Conservation (phyloP, 495 filamentous ascomycete genomes). For the Tuber borchii region DNA sequence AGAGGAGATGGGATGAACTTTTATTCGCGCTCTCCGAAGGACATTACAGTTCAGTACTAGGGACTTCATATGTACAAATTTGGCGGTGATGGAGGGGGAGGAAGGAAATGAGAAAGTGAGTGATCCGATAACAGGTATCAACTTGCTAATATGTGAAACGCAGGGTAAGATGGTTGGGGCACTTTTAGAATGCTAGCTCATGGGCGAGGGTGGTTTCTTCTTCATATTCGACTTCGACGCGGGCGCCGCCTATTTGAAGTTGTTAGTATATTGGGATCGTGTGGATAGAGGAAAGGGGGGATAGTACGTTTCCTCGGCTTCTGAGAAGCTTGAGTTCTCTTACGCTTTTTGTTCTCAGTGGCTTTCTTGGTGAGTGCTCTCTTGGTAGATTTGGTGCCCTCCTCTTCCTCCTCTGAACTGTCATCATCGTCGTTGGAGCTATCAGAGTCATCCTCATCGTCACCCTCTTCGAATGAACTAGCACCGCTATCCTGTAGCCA, state of each 20-base stretch:
- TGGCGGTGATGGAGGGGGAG: not conserved
- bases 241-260: conserved; percentile 37
- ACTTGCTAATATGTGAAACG: not conserved
- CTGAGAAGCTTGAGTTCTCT: conserved; percentile 44
- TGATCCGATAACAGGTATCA: not conserved
- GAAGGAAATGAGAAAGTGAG: not conserved
- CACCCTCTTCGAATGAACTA: conserved; percentile 47
- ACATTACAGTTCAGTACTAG: not conserved
- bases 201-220: conserved; percentile 42
- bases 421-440: conserved; percentile 44
- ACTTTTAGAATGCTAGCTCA: conserved; percentile 32
- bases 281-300: not conserved
- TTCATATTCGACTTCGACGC: conserved; percentile 52
- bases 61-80: not conserved
- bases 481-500: conserved; percentile 63
- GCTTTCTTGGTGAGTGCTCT: conserved; percentile 44
- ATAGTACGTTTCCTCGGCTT: conserved; percentile 45
- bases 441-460: conserved; percentile 34
- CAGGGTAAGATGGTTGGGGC: not conserved
- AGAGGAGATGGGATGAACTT: not conserved
- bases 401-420: conserved; percentile 46
- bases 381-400: conserved; percentile 25
- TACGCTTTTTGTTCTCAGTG: conserved; percentile 46
- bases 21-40: not conserved
- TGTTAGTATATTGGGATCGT: conserved; percentile 11